These are phyloP conservation scores for Sclerotiophoma versabilis DNA, from an alignment of 2,329 filamentous ascomycete species.

Conservation along the genomic window DNA sequence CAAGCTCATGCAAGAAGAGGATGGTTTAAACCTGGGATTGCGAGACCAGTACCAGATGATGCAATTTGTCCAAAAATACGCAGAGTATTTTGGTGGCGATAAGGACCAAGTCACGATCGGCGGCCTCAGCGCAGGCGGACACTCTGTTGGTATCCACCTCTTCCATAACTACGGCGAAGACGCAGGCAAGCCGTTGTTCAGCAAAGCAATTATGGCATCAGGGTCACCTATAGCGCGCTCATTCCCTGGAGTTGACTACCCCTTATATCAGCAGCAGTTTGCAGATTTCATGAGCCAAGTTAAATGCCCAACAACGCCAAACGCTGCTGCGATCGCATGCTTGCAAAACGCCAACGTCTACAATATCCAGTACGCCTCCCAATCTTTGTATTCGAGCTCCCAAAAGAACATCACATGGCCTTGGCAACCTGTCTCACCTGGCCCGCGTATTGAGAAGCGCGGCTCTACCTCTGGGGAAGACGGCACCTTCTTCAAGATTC, in stretches of 20 bases:
- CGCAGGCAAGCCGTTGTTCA: constrained; percentile 40
- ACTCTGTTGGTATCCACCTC: constrained; percentile 46
- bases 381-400: constrained; percentile 49
- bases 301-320: constrained; percentile 34
- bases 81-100: constrained; percentile 50
- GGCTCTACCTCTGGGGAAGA: constrained; percentile 50
- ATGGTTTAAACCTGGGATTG: constrained; percentile 44
- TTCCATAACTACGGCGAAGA: constrained; percentile 48
- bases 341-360: constrained; percentile 48
- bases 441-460: constrained; percentile 56
- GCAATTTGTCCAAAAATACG: constrained; percentile 52
- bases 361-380: constrained; percentile 51
- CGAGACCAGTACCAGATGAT: constrained; percentile 40
- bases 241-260: constrained; percentile 43
- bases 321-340: constrained; percentile 47
- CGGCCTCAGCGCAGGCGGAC: constrained; percentile 51
- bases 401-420: constrained; percentile 56
- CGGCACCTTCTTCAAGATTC: constrained; percentile 45
- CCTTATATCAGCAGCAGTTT: constrained; percentile 42
- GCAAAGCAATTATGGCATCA: constrained; percentile 43
- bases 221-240: constrained; percentile 45
- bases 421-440: constrained; percentile 58
- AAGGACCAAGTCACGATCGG: constrained; percentile 49
- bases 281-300: constrained; percentile 41
- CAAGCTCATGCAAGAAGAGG: constrained; percentile 44